Evolutionary conservation across 164 flowering plant species (phyloP).

Genomic region (Platanus orientalis): DNA sequence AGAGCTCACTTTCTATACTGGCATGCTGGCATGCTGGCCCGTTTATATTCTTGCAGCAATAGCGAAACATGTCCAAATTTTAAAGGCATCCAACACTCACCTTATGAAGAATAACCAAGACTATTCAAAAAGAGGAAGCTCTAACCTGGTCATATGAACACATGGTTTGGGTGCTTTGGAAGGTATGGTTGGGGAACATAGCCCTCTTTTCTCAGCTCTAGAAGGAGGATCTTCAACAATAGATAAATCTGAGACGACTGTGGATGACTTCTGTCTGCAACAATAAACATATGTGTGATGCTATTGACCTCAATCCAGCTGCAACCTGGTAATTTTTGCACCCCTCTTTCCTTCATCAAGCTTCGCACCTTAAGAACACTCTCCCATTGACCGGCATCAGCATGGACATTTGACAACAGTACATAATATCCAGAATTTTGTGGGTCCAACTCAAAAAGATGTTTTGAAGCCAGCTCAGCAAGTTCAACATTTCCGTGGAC

Average conservation of each 20-base stretch:
- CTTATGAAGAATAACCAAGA: not conserved
- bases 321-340: slow-evolving; percentile 71
- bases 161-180: slow-evolving; percentile 12
- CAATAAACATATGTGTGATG: slow-evolving; percentile 51
- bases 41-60: no score
- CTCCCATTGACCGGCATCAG: slow-evolving; percentile 67
- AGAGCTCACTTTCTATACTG: no score
- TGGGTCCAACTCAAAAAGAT: slow-evolving; percentile 65
- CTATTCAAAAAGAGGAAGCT: not conserved
- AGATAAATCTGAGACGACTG: slow-evolving; percentile 42
- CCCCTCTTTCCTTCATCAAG: slow-evolving; percentile 68
- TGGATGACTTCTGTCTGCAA: slow-evolving; percentile 66
- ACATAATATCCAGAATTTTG: slow-evolving; percentile 74
- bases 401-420: slow-evolving; percentile 61
- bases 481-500: slow-evolving; percentile 65
- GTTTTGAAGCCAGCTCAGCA: slow-evolving; percentile 60
- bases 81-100: no score
- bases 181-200: slow-evolving; percentile 45
- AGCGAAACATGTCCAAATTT: no score
- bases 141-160: not conserved
- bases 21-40: no score
- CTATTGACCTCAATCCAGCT: slow-evolving; percentile 75
- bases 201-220: slow-evolving; percentile 58
- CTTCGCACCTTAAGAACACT: slow-evolving; percentile 44
- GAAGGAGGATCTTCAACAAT: slow-evolving; percentile 41